Conservation (phyloP, 768 basidiomycete genomes). For the Mycena filopes region DNA sequence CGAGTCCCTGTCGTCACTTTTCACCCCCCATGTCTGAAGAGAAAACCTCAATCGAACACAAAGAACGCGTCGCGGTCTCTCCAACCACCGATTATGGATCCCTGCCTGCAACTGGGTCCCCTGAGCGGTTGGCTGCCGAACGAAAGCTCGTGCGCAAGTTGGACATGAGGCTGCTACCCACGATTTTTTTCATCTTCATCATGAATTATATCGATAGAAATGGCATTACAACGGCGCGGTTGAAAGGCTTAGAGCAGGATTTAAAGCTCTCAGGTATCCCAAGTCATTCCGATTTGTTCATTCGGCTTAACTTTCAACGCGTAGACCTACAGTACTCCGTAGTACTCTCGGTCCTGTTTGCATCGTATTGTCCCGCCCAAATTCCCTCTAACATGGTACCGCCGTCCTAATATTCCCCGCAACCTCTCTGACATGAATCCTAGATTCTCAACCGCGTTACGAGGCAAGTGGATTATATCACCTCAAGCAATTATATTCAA, state of each 20-base stretch:
- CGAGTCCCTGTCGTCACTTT: background rate
- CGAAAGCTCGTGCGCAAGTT: constrained; percentile 65
- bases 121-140: constrained; percentile 50
- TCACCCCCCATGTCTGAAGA: background rate
- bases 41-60: constrained; percentile 17
- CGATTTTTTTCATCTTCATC: constrained; percentile 67
- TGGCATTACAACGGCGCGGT: constrained; percentile 58
- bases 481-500: background rate
- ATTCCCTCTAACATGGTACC: constrained; percentile 74
- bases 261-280: constrained; percentile 54
- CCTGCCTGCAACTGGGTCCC: constrained; percentile 27
- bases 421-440: background rate
- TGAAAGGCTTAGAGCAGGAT: constrained; percentile 63
- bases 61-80: background rate
- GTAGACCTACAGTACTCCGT: constrained; percentile 64
- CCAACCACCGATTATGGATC: background rate
- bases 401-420: background rate
- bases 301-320: background rate
- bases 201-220: constrained; percentile 75
- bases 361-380: constrained; percentile 70
- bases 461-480: constrained; percentile 44
- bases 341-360: constrained; percentile 64
- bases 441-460: constrained; percentile 67
- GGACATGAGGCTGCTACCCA: constrained; percentile 65
- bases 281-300: background rate